These are phyloP conservation scores for Bretziella fagacearum DNA, from an alignment of 2,329 filamentous ascomycete species.

Conservation along the genomic window DNA sequence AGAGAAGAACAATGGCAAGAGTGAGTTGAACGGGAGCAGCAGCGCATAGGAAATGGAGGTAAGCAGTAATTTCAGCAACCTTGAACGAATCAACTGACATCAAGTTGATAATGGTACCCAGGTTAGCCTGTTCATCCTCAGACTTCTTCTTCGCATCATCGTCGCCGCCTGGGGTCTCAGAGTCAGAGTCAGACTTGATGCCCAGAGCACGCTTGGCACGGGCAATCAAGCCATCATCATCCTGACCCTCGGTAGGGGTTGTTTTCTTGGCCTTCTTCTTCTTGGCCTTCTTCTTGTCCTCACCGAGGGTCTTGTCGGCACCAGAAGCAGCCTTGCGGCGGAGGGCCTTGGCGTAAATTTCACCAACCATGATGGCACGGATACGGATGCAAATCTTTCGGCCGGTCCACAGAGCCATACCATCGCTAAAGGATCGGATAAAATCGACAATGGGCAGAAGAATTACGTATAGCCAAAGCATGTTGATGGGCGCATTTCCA, in stretches of 20 bases:
- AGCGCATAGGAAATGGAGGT: slow-evolving; percentile 90
- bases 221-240: slow-evolving; percentile 27
- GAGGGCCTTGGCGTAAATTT: slow-evolving; percentile 91
- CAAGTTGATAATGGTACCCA: slow-evolving; percentile 97
- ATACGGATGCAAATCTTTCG: slow-evolving; percentile 87
- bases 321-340: slow-evolving; percentile 74
- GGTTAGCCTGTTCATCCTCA: slow-evolving; percentile 63
- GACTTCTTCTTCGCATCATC: slow-evolving; percentile 21
- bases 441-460: slow-evolving; percentile 71
- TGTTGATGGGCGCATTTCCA: slow-evolving; percentile 56
- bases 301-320: slow-evolving; percentile 55
- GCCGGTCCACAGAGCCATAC: slow-evolving; percentile 80
- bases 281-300: slow-evolving; percentile 31
- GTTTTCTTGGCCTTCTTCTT: slow-evolving; percentile 20
- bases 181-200: slow-evolving; percentile 30
- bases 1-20: slow-evolving; percentile 66
- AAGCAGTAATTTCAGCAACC: slow-evolving; percentile 84
- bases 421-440: slow-evolving; percentile 65
- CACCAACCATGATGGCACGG: slow-evolving; percentile 86
- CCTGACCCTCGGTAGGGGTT: slow-evolving; percentile 16
- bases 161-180: slow-evolving; percentile 18
- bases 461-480: slow-evolving; percentile 91
- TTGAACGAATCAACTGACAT: slow-evolving; percentile 99
- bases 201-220: slow-evolving; percentile 41
- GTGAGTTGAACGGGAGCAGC: slow-evolving; percentile 76